A percentile compares a stretch with the other conserved stretches of the same genome.
Conservation (phyloP, 345 rosid genomes). For the Citrus hindsii region DNA sequence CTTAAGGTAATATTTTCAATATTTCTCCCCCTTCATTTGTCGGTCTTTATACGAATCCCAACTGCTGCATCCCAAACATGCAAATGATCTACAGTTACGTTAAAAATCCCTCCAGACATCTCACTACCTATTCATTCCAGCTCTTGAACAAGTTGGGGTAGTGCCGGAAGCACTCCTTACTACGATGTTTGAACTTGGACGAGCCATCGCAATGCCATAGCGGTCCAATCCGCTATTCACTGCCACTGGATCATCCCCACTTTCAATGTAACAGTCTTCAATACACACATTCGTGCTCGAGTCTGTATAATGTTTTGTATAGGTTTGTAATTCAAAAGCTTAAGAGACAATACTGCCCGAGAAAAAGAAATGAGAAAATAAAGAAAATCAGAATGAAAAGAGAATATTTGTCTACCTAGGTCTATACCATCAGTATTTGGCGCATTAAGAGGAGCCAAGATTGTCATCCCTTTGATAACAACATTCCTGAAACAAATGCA, state of each 20-base stretch:
- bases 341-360: background rate
- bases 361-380: no score
- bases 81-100: slow-evolving; percentile 62
- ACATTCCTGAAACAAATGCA: slow-evolving; percentile 41
- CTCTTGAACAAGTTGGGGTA: slow-evolving; percentile 88
- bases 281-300: slow-evolving; percentile 86
- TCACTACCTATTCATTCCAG: slow-evolving; percentile 84
- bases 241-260: slow-evolving; percentile 95
- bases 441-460: slow-evolving; percentile 89
- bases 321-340: background rate
- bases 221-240: slow-evolving; percentile 98
- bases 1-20: slow-evolving; percentile 60
- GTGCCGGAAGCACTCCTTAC: slow-evolving; percentile 80
- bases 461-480: slow-evolving; percentile 76
- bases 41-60: slow-evolving; percentile 81
- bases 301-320: slow-evolving; percentile 38
- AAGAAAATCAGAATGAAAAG: background rate
- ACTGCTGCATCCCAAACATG: slow-evolving; percentile 90
- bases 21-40: slow-evolving; percentile 88
- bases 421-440: slow-evolving; percentile 98
- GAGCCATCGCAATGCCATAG: slow-evolving; percentile 77
- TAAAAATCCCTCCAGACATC: slow-evolving; percentile 91
- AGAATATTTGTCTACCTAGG: slow-evolving; percentile 48
- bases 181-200: slow-evolving; percentile 79
- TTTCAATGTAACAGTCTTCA: slow-evolving; percentile 89